Evolutionary conservation across 352 stramenopile genomes (phyloP).

Genomic region (Pythium brachiatum): DNA sequence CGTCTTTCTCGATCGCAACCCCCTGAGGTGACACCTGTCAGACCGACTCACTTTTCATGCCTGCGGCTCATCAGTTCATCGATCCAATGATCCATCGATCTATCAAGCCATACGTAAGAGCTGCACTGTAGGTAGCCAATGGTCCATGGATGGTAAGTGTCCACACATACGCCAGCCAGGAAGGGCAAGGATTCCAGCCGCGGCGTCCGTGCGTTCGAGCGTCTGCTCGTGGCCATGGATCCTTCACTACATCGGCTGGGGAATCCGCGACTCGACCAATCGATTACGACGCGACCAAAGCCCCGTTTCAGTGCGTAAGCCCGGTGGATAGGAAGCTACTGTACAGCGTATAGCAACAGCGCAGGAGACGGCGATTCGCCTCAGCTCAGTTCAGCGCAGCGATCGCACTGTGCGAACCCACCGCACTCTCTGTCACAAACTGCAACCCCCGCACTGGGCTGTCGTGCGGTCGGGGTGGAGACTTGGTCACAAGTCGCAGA

Average conservation of each 20-base stretch:
- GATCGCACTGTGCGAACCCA: no score
- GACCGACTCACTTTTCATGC: slow-evolving; percentile 23
- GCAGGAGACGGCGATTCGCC: no score
- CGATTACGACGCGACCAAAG: neutral
- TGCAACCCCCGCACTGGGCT: no score
- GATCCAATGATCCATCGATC: no score
- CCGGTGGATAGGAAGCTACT: no score
- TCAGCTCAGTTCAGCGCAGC: neutral
- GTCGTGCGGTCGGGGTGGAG: no score
- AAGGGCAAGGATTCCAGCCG: neutral
- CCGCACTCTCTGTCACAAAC: neutral
- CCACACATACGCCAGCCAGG: neutral
- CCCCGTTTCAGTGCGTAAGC: neutral
- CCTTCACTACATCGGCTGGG: neutral
- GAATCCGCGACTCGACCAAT: neutral
- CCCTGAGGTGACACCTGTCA: slow-evolving; percentile 15
- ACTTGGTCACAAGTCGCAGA: neutral
- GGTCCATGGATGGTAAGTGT: neutral
- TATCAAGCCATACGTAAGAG: neutral
- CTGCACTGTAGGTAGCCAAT: neutral
- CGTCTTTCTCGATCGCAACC: neutral
- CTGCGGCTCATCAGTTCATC: neutral
- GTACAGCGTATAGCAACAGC: no score
- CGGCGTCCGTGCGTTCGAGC: neutral
- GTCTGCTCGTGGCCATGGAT: neutral